A percentile compares a stretch with the other conserved stretches of the same genome.
These are phyloP conservation scores for Xylaria telfairii DNA, from an alignment of 495 filamentous ascomycete genomes.

Conservation along the genomic window DNA sequence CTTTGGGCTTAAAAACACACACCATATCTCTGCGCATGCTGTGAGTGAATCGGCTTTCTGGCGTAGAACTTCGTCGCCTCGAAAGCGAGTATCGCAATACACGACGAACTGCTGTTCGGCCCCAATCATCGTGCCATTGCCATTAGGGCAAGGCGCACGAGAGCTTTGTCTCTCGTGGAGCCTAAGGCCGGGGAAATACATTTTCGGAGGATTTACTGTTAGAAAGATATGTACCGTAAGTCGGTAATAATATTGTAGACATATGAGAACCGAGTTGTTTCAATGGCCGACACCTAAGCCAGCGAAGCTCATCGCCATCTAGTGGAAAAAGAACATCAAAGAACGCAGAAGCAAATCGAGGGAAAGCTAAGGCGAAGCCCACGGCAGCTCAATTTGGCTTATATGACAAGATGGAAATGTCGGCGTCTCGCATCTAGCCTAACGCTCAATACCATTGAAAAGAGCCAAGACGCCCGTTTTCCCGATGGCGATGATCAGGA, in stretches of 20 bases:
- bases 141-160: conserved; percentile 37
- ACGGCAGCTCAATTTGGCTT: background rate
- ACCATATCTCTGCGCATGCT: conserved; percentile 41
- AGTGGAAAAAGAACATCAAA: background rate
- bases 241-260: background rate
- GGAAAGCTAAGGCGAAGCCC: background rate
- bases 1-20: conserved; percentile 16
- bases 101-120: conserved; percentile 40
- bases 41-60: conserved; percentile 36
- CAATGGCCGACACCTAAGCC: background rate
- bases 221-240: background rate
- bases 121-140: conserved; percentile 43
- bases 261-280: conserved; percentile 2
- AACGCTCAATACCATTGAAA: background rate
- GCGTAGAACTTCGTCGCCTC: conserved; percentile 33
- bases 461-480: background rate
- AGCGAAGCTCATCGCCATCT: conserved; percentile 6
- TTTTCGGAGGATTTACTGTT: background rate
- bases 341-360: background rate
- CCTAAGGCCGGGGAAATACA: background rate
- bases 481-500: conserved; percentile 22
- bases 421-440: background rate
- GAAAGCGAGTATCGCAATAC: conserved; percentile 40
- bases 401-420: conserved; percentile 1
- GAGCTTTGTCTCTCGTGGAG: conserved; percentile 10